These are phyloP conservation scores for Rehmannia glutinosa DNA, from an alignment of 257 asterid species.

Conservation along the genomic window DNA sequence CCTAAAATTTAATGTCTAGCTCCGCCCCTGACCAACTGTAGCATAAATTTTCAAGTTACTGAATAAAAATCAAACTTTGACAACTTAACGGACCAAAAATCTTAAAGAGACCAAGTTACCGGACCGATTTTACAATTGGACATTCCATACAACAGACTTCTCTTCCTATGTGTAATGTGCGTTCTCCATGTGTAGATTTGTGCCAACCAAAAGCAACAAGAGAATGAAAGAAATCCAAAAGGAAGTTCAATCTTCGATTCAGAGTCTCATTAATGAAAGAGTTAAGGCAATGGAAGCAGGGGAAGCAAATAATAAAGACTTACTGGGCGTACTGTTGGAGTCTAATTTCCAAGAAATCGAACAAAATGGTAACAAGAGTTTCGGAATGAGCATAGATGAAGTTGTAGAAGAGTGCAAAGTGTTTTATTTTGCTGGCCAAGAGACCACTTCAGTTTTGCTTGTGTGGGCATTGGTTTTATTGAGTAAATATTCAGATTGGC, in stretches of 20 bases:
- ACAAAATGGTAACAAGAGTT: slow-evolving; percentile 19
- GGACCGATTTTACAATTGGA: too few species aligned
- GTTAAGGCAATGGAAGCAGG: slow-evolving; percentile 24
- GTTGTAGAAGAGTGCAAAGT: slow-evolving; percentile 46
- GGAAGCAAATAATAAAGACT: slow-evolving; percentile 17
- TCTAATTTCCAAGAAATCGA: slow-evolving; percentile 27
- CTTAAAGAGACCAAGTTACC: too few species aligned
- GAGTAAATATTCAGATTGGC: slow-evolving; percentile 36
- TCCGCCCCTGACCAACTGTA: too few species aligned
- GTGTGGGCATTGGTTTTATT: slow-evolving; percentile 39
- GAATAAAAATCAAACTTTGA: too few species aligned
- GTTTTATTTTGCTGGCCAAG: slow-evolving; percentile 47
- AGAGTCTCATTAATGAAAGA: slow-evolving; percentile 23
- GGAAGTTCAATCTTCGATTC: slow-evolving; percentile 16
- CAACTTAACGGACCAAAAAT: too few species aligned
- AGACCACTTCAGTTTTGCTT: slow-evolving; percentile 34
- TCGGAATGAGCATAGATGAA: slow-evolving; percentile 29
- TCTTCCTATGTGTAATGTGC: neutral
- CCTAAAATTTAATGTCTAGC: too few species aligned
- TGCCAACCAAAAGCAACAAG: slow-evolving; percentile 36
- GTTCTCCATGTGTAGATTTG: slow-evolving; percentile 24
- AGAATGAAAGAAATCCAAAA: slow-evolving; percentile 32
- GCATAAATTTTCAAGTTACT: too few species aligned
- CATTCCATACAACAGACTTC: too few species aligned
- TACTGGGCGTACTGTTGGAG: slow-evolving; percentile 27